Conservation (phyloP, 2,329 filamentous ascomycete genomes). For the Diaporthe citriasiana region DNA sequence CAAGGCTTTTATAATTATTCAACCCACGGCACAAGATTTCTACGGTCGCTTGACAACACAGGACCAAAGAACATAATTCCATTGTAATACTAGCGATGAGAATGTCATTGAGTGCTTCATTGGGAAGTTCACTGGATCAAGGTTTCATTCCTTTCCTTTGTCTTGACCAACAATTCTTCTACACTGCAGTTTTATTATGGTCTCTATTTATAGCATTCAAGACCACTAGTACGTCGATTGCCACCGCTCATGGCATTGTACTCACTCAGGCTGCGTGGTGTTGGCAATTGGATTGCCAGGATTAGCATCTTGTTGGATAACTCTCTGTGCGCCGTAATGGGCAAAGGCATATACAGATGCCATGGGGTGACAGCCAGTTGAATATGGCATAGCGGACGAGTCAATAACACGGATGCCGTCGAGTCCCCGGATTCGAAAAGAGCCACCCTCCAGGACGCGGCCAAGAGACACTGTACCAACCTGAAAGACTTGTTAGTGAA, state of each 20-base stretch:
- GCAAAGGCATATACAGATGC: conserved; percentile 1
- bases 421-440: conserved; percentile 3
- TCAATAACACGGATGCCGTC: conserved; percentile 17
- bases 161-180: no score
- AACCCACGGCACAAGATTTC: not conserved
- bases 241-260: not conserved
- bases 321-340: not conserved
- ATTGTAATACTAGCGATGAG: not conserved
- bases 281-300: not conserved
- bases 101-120: not conserved
- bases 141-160: not conserved
- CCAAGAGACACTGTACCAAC: not conserved
- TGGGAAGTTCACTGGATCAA: not conserved
- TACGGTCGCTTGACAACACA: not conserved
- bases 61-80: not conserved
- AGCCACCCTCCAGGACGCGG: not conserved
- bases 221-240: not conserved
- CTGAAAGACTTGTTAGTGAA: not conserved
- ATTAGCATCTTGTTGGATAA: not conserved
- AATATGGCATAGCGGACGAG: not conserved
- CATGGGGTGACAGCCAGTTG: conserved; percentile 11
- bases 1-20: not conserved
- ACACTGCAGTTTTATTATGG: not conserved
- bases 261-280: not conserved
- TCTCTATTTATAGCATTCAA: no score